phyloP scores from a whole-genome alignment of 306 rosid genomes.

The Sophora flavescens region DNA sequence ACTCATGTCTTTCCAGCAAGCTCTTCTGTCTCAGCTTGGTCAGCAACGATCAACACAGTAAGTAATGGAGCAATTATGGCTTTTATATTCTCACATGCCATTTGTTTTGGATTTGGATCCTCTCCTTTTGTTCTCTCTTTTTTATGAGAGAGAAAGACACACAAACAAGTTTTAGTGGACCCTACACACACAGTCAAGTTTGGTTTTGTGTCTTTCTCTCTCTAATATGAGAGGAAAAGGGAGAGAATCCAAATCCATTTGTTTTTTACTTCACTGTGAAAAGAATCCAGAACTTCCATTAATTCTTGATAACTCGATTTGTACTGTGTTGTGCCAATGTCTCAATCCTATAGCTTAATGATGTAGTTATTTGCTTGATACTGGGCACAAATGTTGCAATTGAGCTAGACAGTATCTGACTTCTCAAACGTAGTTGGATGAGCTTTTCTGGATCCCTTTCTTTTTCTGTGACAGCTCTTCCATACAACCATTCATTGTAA shows the following conservation, averaged over 20 bases:
- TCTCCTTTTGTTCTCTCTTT: too few species aligned
- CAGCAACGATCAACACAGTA: conserved; percentile 75
- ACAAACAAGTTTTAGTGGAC: too few species aligned
- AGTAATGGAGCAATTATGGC: conserved; percentile 51
- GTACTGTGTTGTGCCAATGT: conserved; percentile 12
- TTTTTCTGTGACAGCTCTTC: conserved; percentile 5
- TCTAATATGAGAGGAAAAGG: too few species aligned
- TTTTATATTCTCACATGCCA: conserved; percentile 24
- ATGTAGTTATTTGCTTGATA: conserved; percentile 17
- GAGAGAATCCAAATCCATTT: not conserved
- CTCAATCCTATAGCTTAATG: not conserved
- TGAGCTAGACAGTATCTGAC: not conserved
- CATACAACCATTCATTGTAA: not conserved
- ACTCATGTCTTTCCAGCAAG: conserved; percentile 71
- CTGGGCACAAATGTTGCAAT: not conserved
- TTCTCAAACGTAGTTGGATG: not conserved
- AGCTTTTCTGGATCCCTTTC: not conserved
- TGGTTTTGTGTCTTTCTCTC: too few species aligned
- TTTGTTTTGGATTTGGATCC: not conserved
- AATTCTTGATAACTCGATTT: conserved; percentile 36
- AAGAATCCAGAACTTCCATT: conserved; percentile 18
- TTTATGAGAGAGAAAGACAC: too few species aligned
- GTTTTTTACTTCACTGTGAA: not conserved
- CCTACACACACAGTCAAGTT: too few species aligned
- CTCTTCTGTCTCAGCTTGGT: conserved; percentile 69